phyloP scores from a whole-genome alignment of 176 grass and related monocot genomes.

The Guadua angustifolia region DNA sequence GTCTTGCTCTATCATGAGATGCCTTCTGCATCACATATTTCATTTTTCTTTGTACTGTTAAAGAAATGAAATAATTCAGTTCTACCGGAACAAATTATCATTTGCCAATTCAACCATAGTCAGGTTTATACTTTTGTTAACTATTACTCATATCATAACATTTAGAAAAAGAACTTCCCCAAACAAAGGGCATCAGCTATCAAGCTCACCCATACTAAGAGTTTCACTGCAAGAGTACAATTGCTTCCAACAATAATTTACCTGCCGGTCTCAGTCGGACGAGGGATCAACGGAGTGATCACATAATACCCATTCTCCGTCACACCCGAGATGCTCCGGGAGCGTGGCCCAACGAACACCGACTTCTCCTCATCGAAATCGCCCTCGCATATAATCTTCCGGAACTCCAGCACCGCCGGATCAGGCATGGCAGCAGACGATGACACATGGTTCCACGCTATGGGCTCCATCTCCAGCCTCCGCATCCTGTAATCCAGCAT shows the following conservation, averaged over 20 bases:
- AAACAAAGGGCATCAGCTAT: conserved; percentile 21
- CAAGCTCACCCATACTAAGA: background rate
- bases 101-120: background rate
- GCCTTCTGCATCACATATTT: background rate
- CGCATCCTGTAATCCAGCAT: conserved; percentile 93
- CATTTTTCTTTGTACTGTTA: background rate
- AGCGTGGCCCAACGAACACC: conserved; percentile 79
- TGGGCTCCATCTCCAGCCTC: conserved; percentile 83
- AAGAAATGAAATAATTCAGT: background rate
- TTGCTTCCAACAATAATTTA: conserved; percentile 52
- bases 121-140: background rate
- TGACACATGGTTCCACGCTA: conserved; percentile 58
- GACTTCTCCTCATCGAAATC: conserved; percentile 76
- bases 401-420: conserved; percentile 65
- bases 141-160: background rate
- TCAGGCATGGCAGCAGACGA: conserved; percentile 46
- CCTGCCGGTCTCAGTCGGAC: conserved; percentile 52
- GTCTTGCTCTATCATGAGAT: background rate
- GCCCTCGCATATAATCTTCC: conserved; percentile 75
- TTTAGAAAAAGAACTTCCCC: conserved; percentile 8
- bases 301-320: conserved; percentile 95
- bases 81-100: background rate
- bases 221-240: background rate
- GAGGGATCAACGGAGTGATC: conserved; percentile 75
- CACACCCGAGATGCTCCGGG: conserved; percentile 91